phyloP scores from a whole-genome alignment of 495 filamentous ascomycete species.

The Neurospora sp. region DNA sequence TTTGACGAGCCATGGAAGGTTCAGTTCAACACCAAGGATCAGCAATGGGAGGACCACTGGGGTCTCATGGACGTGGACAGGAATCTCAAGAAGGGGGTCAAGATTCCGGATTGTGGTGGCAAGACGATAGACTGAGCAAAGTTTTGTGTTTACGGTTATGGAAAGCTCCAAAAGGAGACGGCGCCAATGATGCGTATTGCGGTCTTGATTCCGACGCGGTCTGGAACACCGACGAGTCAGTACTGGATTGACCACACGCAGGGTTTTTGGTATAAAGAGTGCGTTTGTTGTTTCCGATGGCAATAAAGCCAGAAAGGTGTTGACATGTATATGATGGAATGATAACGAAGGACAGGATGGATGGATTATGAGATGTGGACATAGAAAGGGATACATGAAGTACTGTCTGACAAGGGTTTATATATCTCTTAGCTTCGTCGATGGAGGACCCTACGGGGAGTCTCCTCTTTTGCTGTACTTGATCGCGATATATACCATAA shows the following conservation, averaged over 20 bases:
- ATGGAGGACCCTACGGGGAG: not conserved
- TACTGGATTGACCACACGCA: not conserved
- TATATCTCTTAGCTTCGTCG: not conserved
- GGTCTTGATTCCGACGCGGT: not conserved
- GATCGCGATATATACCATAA: not conserved
- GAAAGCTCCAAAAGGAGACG: not conserved
- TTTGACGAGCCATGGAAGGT: conserved; percentile 97
- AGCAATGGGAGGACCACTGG: conserved; percentile 95
- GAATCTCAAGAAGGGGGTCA: conserved; percentile 74
- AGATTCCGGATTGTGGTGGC: conserved; percentile 81
- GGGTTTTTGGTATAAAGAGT: not conserved
- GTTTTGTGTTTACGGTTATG: not conserved
- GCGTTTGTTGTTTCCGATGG: not conserved
- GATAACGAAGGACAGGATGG: not conserved
- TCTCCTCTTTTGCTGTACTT: not conserved
- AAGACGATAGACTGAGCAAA: conserved; percentile 41
- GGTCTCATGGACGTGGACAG: conserved; percentile 82
- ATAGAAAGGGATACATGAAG: not conserved
- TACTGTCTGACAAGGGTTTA: not conserved
- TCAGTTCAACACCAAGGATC: conserved; percentile 51
- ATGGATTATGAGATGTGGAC: not conserved
- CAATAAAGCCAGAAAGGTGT: not conserved
- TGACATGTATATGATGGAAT: not conserved
- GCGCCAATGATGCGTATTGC: not conserved
- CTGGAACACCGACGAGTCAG: not conserved